Evolutionary conservation across 2,329 filamentous ascomycete species (phyloP), one percentile per base, ranked within the genome.

Genomic region (Colletotrichum higginsianum): DNA sequence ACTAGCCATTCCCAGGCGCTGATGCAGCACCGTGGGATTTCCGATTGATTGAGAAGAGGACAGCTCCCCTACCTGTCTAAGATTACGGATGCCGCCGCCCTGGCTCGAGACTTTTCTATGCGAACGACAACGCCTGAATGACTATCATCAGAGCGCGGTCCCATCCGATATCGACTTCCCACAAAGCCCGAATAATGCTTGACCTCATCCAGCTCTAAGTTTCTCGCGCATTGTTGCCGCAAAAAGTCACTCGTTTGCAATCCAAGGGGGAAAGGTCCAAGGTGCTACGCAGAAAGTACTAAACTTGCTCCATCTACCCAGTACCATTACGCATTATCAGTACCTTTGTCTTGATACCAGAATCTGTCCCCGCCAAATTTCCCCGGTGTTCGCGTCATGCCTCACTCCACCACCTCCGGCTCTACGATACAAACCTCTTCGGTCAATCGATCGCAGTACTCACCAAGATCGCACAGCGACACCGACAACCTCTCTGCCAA

Each of bases 371-470:
- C 67, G 67, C 67, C 70, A 70, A 66, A 71, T 23, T 49, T 60
- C 69, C 61, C 49, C 50, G 23, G 47, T 49, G 35, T 67, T 69
- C 61, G 62, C 61, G 66, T 72, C 71, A 85, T 84, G 82, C 82
- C 82, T 77, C 83, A 84, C 74, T 83, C 83, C 35, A 84, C 81
- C 26, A 74, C 74, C 16, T 72, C 75, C 35, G 73, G 69, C 61
- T 78, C 79, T 66, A 75, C 78, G 53, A 76, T 77, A 74, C 80
- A 82, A 73, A 76, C 79, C 46, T 76, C 80, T 18, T 83, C 82
- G 23, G 78, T 78, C 61, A 77, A 74, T 67, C 80, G 79, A 61
- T 69, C 78, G 56, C 76, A 80, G 66, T 49, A 75, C 74, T 63
- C 67, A 71, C 44, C 76, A 73, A 72, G 77, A 75, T 62, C 66